Conservation (phyloP, 1,284 basidiomycete species). For the Cutaneotrichosporon sp. region DNA sequence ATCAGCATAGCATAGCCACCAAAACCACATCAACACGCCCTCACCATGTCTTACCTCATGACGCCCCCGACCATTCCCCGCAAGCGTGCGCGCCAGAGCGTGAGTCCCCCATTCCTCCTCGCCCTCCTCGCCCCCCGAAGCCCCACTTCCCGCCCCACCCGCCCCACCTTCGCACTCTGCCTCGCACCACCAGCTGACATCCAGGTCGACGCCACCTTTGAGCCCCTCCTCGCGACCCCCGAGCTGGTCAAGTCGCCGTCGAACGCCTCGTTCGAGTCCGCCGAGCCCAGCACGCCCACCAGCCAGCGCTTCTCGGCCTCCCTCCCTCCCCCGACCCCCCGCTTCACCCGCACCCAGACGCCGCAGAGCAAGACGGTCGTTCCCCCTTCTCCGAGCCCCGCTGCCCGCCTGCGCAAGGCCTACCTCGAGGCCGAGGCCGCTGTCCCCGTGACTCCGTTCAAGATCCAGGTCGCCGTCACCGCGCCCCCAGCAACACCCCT, state of each 20-base stretch:
- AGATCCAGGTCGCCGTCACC: not conserved
- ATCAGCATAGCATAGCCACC: not conserved
- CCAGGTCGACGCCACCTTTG: not conserved
- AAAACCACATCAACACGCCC: not conserved
- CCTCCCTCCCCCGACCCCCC: conserved; percentile 2
- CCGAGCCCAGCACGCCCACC: not conserved
- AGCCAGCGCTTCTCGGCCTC: conserved; percentile 3
- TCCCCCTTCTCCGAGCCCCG: conserved; percentile 1
- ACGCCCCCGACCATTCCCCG: conserved; percentile 7
- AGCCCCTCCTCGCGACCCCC: conserved; percentile 5
- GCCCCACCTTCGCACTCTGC: not conserved
- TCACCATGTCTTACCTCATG: conserved; percentile 8
- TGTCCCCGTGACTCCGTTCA: not conserved
- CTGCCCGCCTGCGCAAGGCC: not conserved
- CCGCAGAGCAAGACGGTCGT: conserved; percentile 3
- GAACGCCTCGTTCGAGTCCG: conserved; percentile 1
- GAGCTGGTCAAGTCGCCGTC: conserved; percentile 3
- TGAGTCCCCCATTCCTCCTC: conserved; percentile 1
- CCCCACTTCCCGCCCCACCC: not conserved
- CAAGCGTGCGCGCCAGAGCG: conserved; percentile 5
- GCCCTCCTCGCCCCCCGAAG: not conserved
- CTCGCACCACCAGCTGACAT: conserved; percentile 1
- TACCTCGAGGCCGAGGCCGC: not conserved
- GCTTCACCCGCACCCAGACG: conserved; percentile 7
- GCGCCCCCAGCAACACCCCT: conserved; percentile 1